Evolutionary conservation across 192 early-diverging fungal species (phyloP).

Genomic region (Linnemannia schmuckeri): DNA sequence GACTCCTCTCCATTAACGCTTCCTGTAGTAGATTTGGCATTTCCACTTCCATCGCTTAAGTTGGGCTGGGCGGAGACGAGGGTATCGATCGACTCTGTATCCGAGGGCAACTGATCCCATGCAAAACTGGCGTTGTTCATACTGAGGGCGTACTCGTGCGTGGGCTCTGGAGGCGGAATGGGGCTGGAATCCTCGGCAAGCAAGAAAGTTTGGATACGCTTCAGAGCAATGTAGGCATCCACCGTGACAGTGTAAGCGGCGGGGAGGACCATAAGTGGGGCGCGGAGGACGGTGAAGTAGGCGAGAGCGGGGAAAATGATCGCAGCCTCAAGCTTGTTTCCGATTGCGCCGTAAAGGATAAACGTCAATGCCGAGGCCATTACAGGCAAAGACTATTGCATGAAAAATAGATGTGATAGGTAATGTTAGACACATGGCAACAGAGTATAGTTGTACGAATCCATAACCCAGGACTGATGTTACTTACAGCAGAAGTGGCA

Average conservation of each 20-base stretch:
- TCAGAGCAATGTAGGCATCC: slow-evolving; percentile 51
- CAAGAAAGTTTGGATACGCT: slow-evolving; percentile 43
- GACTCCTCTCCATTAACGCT: slow-evolving; percentile 5
- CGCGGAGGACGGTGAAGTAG: slow-evolving; percentile 41
- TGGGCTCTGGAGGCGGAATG: slow-evolving; percentile 33
- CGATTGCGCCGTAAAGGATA: slow-evolving; percentile 34
- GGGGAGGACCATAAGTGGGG: slow-evolving; percentile 44
- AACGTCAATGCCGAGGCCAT: slow-evolving; percentile 41
- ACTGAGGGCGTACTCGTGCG: slow-evolving; percentile 59
- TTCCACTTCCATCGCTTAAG: neutral
- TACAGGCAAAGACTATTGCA: slow-evolving; percentile 27
- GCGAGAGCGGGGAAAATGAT: slow-evolving; percentile 44
- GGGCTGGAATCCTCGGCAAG: slow-evolving; percentile 36
- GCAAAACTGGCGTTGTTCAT: slow-evolving; percentile 45
- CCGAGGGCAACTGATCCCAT: slow-evolving; percentile 29
- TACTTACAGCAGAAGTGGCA: slow-evolving; percentile 43
- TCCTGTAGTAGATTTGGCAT: neutral
- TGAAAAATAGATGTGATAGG: neutral
- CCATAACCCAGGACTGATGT: neutral
- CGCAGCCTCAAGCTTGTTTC: slow-evolving; percentile 12
- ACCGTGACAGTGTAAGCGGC: slow-evolving; percentile 33
- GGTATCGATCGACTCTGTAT: slow-evolving; percentile 20
- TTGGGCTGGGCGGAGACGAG: neutral
- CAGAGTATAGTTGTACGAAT: too few relatives aligned
- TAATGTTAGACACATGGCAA: neutral